Evolutionary conservation across 2,329 filamentous ascomycete species (phyloP), one percentile per base, ranked within the genome.

Genomic region (Setomelanomma holmii): DNA sequence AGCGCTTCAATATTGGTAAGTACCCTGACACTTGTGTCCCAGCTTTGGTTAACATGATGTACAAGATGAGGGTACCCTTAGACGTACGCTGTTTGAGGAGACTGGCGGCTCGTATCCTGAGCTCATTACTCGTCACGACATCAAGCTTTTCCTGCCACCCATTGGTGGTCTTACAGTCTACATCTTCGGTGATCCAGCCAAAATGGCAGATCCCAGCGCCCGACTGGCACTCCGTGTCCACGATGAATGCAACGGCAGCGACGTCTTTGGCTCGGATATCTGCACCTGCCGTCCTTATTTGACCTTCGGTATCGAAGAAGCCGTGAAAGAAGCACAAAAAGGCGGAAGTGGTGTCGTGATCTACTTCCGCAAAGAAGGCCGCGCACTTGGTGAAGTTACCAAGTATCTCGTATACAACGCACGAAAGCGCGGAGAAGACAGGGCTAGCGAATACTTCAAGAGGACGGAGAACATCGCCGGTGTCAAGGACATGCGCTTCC

Each of bases 381-480:
- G 95, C 63, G 95, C 93, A 33, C 80, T 98, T 5, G 95, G 95
- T 46, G 95, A 99, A 75, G 95, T 99, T 23, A 96, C 92, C 47
- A 97, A 97, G 69, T 88, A 88, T 58, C 76, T 88, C 73, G 92
- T 96, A 69, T 84, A 93, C 80, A 95, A 93, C 72, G 89, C 89
- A 35, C 61, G 74, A 34, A 95, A 93, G 78, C 86, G 89, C 65
- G 89, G 89, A 60, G 84, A 86, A 58, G 89, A 93, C 76, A 85
- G 70, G 53, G 92, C 92, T 19, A 93, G 89, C 65, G 91, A 96
- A 75, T 98, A 98, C 78, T 98, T 98, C 80, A 89, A 93, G 77
- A 84, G 95, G 51, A 98, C 93, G n/a, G 93, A 97, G 77, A 96
- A 97, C 73, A 96, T 99, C 72, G 95, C 95, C 7, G 95, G 95